Evolutionary conservation across 768 basidiomycete species (phyloP).

Genomic region (Boletus edulis): DNA sequence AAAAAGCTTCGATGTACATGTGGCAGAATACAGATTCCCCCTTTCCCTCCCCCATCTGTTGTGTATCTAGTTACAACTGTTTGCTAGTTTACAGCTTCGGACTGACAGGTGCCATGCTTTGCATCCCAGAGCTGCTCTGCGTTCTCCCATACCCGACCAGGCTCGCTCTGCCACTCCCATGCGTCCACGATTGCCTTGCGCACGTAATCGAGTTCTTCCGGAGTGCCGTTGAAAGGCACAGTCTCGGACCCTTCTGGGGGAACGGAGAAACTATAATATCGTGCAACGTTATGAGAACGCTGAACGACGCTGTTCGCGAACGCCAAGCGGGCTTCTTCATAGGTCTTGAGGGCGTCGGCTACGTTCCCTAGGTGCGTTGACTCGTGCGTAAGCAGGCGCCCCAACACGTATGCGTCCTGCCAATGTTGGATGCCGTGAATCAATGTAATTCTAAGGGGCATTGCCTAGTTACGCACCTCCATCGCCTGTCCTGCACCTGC

Average conservation of each 20-base stretch:
- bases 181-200: constrained; percentile 12
- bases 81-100: neutral
- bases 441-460: neutral
- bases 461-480: constrained; percentile 34
- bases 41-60: too few species aligned
- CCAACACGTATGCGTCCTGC: constrained; percentile 32
- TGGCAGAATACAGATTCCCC: too few species aligned
- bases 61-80: too few species aligned
- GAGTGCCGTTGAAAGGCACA: neutral
- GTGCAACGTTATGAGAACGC: constrained; percentile 19
- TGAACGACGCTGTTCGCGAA: constrained; percentile 25
- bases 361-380: constrained; percentile 23
- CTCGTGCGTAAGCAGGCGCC: constrained; percentile 25
- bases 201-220: constrained; percentile 5
- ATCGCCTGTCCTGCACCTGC: constrained; percentile 51
- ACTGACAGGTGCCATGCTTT: neutral
- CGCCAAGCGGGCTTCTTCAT: constrained; percentile 33
- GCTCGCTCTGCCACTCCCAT: constrained; percentile 20
- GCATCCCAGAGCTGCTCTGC: constrained; percentile 10
- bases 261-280: constrained; percentile 20
- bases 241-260: neutral
- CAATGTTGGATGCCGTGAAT: neutral
- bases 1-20: too few species aligned
- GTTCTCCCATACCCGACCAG: constrained; percentile 4
- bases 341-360: constrained; percentile 26